phyloP scores from a whole-genome alignment of 257 asterid species.

The Leonotis leonurus region DNA sequence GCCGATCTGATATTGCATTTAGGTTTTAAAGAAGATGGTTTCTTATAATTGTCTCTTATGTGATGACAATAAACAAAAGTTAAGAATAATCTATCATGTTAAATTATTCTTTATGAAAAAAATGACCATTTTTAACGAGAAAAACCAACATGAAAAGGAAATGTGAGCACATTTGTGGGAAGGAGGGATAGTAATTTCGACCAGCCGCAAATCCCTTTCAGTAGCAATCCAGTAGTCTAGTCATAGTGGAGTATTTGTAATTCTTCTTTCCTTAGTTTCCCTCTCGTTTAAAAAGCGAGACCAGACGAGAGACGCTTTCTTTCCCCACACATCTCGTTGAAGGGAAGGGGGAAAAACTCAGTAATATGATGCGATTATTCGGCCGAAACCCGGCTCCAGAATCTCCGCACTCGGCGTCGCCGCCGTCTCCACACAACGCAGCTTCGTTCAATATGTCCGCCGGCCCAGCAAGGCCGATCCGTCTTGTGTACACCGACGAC shows the following conservation, averaged over 20 bases:
- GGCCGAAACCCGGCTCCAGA: constrained; percentile 41
- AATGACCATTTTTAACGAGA: no score
- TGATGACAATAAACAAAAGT: no score
- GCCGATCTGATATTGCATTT: no score
- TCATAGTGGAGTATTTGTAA: no score
- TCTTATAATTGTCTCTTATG: no score
- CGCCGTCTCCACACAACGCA: constrained; percentile 37
- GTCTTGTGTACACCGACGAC: constrained; percentile 81
- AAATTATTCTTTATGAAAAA: no score
- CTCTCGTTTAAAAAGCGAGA: constrained; percentile 21
- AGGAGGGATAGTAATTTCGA: neutral
- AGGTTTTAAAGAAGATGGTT: no score
- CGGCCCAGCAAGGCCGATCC: constrained; percentile 91
- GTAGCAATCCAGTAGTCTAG: no score
- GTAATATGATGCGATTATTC: constrained; percentile 46
- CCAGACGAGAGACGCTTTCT: neutral
- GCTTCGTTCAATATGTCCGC: constrained; percentile 32
- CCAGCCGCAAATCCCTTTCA: neutral
- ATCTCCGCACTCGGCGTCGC: constrained; percentile 45
- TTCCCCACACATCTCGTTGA: neutral
- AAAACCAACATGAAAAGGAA: no score
- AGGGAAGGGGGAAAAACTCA: neutral
- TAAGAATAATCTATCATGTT: no score
- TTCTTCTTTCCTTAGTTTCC: constrained; percentile 4
- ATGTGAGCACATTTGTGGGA: no score